phyloP scores from a whole-genome alignment of 2,329 filamentous ascomycete species.

The Neofusicoccum parvum region DNA sequence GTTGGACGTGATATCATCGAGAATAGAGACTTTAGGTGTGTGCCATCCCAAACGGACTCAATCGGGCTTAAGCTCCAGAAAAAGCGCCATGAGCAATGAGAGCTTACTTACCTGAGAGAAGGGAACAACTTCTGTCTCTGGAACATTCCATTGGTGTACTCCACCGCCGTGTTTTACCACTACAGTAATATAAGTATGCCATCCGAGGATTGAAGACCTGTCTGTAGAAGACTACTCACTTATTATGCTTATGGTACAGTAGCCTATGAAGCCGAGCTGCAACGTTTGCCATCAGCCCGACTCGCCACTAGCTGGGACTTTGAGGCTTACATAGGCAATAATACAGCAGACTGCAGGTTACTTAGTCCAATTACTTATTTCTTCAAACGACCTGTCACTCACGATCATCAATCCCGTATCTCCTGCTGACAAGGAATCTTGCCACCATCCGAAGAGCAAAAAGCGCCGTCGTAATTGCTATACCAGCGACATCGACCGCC shows the following conservation, averaged over 20 bases:
- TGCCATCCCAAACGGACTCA: too few relatives aligned
- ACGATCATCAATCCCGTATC: constrained; percentile 39
- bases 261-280: constrained; percentile 34
- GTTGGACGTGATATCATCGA: too few relatives aligned
- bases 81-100: background rate
- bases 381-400: constrained; percentile 19
- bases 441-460: constrained; percentile 35
- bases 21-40: too few relatives aligned
- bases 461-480: constrained; percentile 37
- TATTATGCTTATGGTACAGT: constrained; percentile 26
- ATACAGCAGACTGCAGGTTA: background rate
- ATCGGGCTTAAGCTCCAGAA: too few relatives aligned
- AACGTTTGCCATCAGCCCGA: background rate
- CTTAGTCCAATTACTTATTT: background rate
- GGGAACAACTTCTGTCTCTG: constrained; percentile 21
- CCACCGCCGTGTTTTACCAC: constrained; percentile 42
- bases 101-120: constrained; percentile 31
- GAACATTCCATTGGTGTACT: constrained; percentile 31
- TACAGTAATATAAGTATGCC: constrained; percentile 27
- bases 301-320: too few relatives aligned
- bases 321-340: background rate
- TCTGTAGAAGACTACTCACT: background rate
- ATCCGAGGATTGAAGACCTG: background rate
- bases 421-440: constrained; percentile 36
- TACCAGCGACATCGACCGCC: constrained; percentile 40